Percentiles rank a stretch among this genome's conserved stretches.
Conservation (phyloP, 257 asterid species). For the Solanum chmielewskii region DNA sequence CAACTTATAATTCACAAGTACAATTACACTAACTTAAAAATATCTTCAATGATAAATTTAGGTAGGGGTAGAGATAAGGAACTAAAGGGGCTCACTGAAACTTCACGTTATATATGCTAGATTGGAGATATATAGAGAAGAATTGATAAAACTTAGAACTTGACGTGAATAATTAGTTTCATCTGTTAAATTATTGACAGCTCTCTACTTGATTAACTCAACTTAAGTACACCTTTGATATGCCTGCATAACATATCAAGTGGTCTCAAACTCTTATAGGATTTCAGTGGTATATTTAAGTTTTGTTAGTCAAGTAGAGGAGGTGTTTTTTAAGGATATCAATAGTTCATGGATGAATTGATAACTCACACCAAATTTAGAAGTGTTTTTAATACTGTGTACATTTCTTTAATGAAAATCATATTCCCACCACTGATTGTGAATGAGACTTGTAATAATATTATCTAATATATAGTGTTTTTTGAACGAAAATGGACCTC, state of each 20-base stretch:
- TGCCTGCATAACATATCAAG: neutral
- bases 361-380: too few relatives aligned
- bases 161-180: too few relatives aligned
- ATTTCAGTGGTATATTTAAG: neutral
- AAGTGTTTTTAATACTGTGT: neutral
- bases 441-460: neutral
- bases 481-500: neutral
- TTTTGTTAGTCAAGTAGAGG: neutral
- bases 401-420: too few relatives aligned
- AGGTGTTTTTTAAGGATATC: neutral
- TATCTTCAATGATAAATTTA: neutral
- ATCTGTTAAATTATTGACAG: too few relatives aligned
- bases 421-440: rapidly evolving
- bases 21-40: neutral
- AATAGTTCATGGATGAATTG: neutral
- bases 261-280: neutral
- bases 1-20: neutral
- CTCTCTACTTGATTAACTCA: neutral
- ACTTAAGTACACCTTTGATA: too few relatives aligned
- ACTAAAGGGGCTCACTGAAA: neutral
- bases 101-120: neutral
- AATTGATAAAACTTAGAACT: too few relatives aligned
- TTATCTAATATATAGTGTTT: neutral
- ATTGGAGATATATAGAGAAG: too few relatives aligned
- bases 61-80: neutral